Evolutionary conservation across 2,329 filamentous ascomycete species (phyloP).

Genomic region (Ophiosphaerella herpotricha): DNA sequence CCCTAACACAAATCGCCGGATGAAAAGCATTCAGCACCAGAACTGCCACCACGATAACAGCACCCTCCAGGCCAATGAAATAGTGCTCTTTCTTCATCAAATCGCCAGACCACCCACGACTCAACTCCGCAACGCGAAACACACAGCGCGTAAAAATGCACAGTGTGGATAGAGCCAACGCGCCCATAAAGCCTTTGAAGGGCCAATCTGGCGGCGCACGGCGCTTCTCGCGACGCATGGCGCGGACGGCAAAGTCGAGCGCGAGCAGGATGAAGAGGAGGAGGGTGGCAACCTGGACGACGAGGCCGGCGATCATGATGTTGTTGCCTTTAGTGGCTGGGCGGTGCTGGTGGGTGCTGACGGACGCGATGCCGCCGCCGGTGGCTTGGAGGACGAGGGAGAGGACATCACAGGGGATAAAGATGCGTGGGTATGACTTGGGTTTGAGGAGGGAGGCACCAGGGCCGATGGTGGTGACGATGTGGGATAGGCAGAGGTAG

Average conservation of each 20-base stretch:
- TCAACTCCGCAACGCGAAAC: constrained; percentile 69
- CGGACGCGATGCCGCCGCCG: constrained; percentile 50
- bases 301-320: constrained; percentile 53
- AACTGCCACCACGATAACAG: constrained; percentile 38
- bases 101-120: constrained; percentile 64
- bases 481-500: constrained; percentile 63
- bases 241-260: constrained; percentile 47
- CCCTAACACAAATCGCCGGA: constrained; percentile 41
- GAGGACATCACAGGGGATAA: constrained; percentile 55
- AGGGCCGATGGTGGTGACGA: constrained; percentile 47
- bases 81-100: constrained; percentile 56
- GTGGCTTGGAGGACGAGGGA: constrained; percentile 52
- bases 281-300: constrained; percentile 52
- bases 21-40: constrained; percentile 44
- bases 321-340: constrained; percentile 47
- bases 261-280: constrained; percentile 49
- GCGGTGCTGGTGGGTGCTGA: constrained; percentile 34
- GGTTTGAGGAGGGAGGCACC: constrained; percentile 52
- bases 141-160: constrained; percentile 68
- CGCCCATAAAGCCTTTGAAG: constrained; percentile 62
- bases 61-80: constrained; percentile 47
- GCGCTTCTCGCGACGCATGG: constrained; percentile 12
- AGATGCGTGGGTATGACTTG: constrained; percentile 55
- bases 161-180: constrained; percentile 62
- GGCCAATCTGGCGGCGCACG: constrained; percentile 29